Conservation (phyloP, 176 grass and related monocot genomes). For the Paspalum vaginatum region DNA sequence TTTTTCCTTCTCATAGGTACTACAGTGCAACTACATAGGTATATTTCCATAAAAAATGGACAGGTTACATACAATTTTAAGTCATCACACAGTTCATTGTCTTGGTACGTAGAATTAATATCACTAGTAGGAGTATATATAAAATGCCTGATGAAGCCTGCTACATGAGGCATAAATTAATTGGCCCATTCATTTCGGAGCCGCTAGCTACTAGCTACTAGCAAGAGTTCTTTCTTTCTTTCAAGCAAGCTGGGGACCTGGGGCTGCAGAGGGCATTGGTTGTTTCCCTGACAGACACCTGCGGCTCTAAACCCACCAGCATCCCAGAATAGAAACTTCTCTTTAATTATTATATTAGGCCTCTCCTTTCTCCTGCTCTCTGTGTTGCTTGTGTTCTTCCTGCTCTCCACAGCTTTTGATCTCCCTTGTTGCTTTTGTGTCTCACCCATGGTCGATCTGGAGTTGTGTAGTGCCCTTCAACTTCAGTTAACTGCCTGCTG, state of each 20-base stretch:
- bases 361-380: background rate
- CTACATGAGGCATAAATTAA: background rate
- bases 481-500: slow-evolving; percentile 29
- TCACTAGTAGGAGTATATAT: background rate
- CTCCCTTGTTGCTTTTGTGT: background rate
- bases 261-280: slow-evolving; percentile 27
- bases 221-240: slow-evolving; percentile 22
- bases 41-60: too few relatives aligned
- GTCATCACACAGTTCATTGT: background rate
- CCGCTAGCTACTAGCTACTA: background rate
- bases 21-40: background rate
- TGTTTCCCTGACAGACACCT: slow-evolving; percentile 21
- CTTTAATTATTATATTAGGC: background rate
- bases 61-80: background rate
- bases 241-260: background rate
- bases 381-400: background rate
- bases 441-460: background rate
- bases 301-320: slow-evolving; percentile 8
- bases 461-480: background rate
- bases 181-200: background rate
- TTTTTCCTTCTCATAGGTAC: too few relatives aligned
- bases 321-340: slow-evolving; percentile 38
- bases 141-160: background rate
- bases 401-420: background rate
- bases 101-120: background rate